These are phyloP conservation scores for Thuja plicata DNA, from an alignment of 83 land plant species.

Conservation along the genomic window DNA sequence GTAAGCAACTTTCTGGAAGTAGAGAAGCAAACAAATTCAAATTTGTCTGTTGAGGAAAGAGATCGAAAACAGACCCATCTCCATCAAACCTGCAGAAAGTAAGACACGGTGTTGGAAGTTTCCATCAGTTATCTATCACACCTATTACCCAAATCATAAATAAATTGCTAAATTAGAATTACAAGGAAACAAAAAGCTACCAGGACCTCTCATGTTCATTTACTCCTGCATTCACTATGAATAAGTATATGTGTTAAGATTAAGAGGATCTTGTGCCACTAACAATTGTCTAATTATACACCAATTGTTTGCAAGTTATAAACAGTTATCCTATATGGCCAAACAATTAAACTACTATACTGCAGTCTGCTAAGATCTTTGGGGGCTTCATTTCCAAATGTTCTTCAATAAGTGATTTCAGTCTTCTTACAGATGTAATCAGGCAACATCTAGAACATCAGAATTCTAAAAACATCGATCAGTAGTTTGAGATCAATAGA, in stretches of 20 bases:
- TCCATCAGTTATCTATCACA: neutral
- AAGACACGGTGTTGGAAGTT: neutral
- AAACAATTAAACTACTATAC: neutral
- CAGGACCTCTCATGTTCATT: neutral
- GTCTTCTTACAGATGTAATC: neutral
- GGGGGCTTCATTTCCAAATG: neutral
- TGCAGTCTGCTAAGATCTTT: neutral
- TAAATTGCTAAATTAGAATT: neutral
- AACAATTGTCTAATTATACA: neutral
- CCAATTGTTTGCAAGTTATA: neutral
- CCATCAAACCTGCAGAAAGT: conserved; percentile 16
- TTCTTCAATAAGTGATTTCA: neutral
- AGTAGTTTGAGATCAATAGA: neutral
- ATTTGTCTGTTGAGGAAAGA: neutral
- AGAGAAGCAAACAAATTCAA: neutral
- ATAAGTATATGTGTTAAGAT: neutral
- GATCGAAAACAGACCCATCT: conserved; percentile 15
- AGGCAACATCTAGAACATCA: neutral
- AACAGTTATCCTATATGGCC: neutral
- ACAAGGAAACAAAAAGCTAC: neutral
- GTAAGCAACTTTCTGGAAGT: neutral
- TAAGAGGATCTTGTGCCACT: neutral
- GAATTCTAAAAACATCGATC: neutral
- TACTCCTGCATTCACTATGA: neutral
- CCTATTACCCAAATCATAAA: neutral